Conservation (phyloP, 2,329 filamentous ascomycete species). For the Scorias spongiosa region DNA sequence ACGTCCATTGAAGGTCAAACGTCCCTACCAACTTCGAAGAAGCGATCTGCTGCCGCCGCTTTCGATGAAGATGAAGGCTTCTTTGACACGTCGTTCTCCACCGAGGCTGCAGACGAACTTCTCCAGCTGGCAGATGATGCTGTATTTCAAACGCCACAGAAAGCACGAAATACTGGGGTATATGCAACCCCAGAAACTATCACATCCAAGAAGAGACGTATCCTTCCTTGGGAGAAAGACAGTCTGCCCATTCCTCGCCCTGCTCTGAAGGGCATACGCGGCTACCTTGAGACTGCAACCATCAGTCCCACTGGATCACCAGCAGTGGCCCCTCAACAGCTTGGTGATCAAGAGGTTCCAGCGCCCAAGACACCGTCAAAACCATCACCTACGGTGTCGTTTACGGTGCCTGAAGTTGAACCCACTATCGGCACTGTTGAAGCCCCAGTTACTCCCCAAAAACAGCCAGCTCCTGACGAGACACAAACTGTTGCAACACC, state of each 20-base stretch:
- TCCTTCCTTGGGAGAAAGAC: constrained; percentile 21
- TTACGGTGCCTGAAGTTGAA: neutral
- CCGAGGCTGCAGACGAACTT: constrained; percentile 21
- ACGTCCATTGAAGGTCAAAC: neutral
- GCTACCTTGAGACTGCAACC: constrained; percentile 8
- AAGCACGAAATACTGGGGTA: constrained; percentile 22
- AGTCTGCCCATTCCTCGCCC: constrained; percentile 16
- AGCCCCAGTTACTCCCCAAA: constrained; percentile 1
- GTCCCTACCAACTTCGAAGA: constrained; percentile 7
- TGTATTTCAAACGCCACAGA: constrained; percentile 25
- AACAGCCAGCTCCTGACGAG: neutral
- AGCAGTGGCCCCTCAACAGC: neutral
- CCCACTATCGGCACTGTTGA: neutral
- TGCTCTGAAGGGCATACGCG: constrained; percentile 8
- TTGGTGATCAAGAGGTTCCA: constrained; percentile 5
- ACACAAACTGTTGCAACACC: constrained; percentile 1
- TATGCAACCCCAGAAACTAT: constrained; percentile 24
- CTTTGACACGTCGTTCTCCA: constrained; percentile 19
- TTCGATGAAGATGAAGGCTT: constrained; percentile 8
- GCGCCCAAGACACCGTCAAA: neutral
- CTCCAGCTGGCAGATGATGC: constrained; percentile 10
- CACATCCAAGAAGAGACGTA: constrained; percentile 11
- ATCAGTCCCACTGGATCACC: constrained; percentile 10
- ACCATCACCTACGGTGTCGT: neutral
- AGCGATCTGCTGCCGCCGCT: constrained; percentile 16